Evolutionary conservation across 2,329 filamentous ascomycete genomes (phyloP).

Genomic region (Niveomyces coronatus): DNA sequence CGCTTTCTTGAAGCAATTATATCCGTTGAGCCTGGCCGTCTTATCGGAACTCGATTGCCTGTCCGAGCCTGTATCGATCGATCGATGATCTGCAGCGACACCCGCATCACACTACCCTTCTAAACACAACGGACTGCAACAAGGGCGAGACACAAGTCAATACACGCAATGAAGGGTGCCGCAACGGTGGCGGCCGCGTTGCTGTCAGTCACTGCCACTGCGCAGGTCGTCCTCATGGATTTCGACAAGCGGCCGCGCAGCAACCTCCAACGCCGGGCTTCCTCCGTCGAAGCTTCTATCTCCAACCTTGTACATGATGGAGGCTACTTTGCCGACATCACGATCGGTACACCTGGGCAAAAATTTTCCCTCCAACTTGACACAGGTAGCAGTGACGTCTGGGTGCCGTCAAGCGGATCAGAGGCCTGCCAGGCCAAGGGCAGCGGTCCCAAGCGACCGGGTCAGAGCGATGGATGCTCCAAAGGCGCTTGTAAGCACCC

Average conservation of each 20-base stretch:
- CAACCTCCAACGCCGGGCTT: slow-evolving; percentile 27
- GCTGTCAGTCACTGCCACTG: slow-evolving; percentile 12
- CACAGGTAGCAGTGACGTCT: slow-evolving; percentile 56
- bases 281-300: slow-evolving; percentile 32
- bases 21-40: too few relatives aligned
- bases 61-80: too few relatives aligned
- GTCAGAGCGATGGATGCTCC: slow-evolving; percentile 24
- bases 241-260: slow-evolving; percentile 27
- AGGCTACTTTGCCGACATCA: slow-evolving; percentile 45
- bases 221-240: slow-evolving; percentile 36
- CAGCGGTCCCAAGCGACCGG: slow-evolving; percentile 11
- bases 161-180: slow-evolving; percentile 6
- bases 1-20: too few relatives aligned
- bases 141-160: too few relatives aligned
- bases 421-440: slow-evolving; percentile 26
- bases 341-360: slow-evolving; percentile 48
- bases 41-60: too few relatives aligned
- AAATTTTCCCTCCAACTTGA: slow-evolving; percentile 49
- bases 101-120: too few relatives aligned
- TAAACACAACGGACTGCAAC: too few relatives aligned
- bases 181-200: slow-evolving; percentile 6
- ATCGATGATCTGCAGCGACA: too few relatives aligned
- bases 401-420: slow-evolving; percentile 37
- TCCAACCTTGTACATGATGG: slow-evolving; percentile 34
- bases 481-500: slow-evolving; percentile 36